Evolutionary conservation across 2,329 filamentous ascomycete species (phyloP).

Genomic region (Arthrobotrys entomopaga): DNA sequence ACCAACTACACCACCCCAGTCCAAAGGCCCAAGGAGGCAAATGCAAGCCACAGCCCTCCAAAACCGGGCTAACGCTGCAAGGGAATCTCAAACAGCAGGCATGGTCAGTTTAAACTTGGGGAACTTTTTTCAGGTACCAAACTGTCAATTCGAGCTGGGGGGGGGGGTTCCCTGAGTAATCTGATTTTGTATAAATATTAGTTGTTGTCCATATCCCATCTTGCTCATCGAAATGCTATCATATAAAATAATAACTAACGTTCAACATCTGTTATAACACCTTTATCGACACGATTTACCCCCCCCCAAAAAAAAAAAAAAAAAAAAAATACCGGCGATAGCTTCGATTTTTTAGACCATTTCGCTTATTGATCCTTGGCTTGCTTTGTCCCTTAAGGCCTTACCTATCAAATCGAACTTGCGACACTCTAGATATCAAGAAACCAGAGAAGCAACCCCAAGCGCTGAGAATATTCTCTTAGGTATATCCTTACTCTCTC

Average conservation of each 20-base stretch:
- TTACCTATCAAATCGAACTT: too few species aligned
- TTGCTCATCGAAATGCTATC: background rate
- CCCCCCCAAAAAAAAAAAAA: too few species aligned
- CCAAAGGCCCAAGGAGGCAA: constrained; percentile 19
- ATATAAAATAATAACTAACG: background rate
- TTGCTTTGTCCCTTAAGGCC: too few species aligned
- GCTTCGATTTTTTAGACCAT: too few species aligned
- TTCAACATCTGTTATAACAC: too few species aligned
- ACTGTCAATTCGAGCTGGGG: constrained; percentile 36
- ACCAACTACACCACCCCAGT: constrained; percentile 33
- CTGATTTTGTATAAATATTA: constrained; percentile 33
- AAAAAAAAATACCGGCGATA: background rate
- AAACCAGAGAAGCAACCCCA: too few species aligned
- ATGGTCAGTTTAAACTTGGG: constrained; percentile 8
- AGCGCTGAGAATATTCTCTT: too few species aligned
- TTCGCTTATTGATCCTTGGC: too few species aligned
- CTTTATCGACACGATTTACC: too few species aligned
- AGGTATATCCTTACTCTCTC: too few species aligned
- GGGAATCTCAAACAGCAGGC: constrained; percentile 35
- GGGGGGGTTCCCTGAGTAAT: background rate
- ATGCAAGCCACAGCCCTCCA: constrained; percentile 45
- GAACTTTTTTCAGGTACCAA: constrained; percentile 39
- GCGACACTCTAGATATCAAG: too few species aligned
- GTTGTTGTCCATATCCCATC: background rate
- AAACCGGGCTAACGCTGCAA: constrained; percentile 48